Evolutionary conservation across 1,284 basidiomycete genomes (phyloP).

Genomic region (Rhodotorula mucilaginosa): DNA sequence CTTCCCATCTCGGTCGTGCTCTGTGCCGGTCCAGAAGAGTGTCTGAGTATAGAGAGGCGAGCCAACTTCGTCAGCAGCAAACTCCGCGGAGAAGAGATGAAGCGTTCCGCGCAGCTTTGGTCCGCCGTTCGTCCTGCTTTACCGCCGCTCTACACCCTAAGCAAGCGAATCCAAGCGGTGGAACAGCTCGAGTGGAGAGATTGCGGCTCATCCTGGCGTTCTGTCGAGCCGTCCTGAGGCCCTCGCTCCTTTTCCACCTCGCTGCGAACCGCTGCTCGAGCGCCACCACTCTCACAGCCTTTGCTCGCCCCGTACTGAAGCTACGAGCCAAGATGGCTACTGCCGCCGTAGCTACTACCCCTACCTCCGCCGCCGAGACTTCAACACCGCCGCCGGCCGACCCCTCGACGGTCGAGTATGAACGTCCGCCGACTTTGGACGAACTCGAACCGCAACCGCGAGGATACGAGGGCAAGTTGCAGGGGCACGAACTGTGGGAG

Average conservation of each 20-base stretch:
- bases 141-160: no score
- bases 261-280: background rate
- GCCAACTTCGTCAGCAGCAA: background rate
- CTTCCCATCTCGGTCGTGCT: background rate
- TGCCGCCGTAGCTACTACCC: background rate
- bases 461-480: slow-evolving; percentile 17
- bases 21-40: background rate
- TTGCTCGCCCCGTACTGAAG: background rate
- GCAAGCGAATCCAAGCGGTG: no score
- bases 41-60: background rate
- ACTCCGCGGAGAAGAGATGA: no score
- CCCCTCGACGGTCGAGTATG: background rate
- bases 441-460: slow-evolving; percentile 17
- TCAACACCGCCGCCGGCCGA: background rate
- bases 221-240: no score
- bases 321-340: background rate
- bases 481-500: slow-evolving; percentile 78
- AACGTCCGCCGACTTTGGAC: background rate
- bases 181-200: no score
- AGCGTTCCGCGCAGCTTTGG: no score
- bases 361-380: no score
- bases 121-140: no score
- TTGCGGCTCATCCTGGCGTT: no score
- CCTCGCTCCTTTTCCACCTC: no score
- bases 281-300: background rate